Evolutionary conservation across 352 stramenopile genomes (phyloP).

Genomic region (Phytopythium kandeliae): DNA sequence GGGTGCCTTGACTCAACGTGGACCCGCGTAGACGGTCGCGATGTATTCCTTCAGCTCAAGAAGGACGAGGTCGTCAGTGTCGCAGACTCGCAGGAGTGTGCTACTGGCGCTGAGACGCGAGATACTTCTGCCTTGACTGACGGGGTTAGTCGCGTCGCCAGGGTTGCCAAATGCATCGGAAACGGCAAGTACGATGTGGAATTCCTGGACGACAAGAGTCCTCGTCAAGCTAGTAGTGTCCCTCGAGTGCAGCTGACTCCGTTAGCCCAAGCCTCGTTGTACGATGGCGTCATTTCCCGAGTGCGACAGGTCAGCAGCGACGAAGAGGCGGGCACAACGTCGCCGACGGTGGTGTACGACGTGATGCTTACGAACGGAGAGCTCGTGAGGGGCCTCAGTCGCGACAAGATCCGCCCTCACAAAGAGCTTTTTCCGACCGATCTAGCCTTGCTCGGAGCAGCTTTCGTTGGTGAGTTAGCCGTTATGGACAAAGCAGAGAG

Average conservation of each 20-base stretch:
- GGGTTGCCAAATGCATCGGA: conserved; percentile 7
- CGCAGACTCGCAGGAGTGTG: conserved; percentile 6
- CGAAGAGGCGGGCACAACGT: neutral
- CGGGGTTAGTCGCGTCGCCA: neutral
- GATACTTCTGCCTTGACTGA: neutral
- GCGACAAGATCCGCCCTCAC: conserved; percentile 28
- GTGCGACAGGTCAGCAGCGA: neutral
- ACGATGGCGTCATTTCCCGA: neutral
- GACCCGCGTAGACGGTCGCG: conserved; percentile 14
- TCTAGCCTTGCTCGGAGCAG: conserved; percentile 27
- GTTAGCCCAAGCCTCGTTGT: neutral
- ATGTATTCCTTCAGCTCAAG: conserved; percentile 25
- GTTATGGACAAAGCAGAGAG: conserved; percentile 12
- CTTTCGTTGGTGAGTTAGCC: conserved; percentile 20
- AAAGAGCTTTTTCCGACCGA: conserved; percentile 38
- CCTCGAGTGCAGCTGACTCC: neutral
- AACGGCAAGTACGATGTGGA: conserved; percentile 6
- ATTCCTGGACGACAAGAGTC: neutral
- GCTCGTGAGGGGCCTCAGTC: conserved; percentile 18
- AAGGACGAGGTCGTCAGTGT: conserved; percentile 49
- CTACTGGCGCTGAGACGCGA: neutral
- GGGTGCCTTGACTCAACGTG: conserved; percentile 34
- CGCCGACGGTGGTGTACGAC: conserved; percentile 19
- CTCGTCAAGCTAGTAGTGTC: neutral
- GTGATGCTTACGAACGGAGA: conserved; percentile 37